Conservation (phyloP, 768 basidiomycete species). For the Paxillus involutus region DNA sequence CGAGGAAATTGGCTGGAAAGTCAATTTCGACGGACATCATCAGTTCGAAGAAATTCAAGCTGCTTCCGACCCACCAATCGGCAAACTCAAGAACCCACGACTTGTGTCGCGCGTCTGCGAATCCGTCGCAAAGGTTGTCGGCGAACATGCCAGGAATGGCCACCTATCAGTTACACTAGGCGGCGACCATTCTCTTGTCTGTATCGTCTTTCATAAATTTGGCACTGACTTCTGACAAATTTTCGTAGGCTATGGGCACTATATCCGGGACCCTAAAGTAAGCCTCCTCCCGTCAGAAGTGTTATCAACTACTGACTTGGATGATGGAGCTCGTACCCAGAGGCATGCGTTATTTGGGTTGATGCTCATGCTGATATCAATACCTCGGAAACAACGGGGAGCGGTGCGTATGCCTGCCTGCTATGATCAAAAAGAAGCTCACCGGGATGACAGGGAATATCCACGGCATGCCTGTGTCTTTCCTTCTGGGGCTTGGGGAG, state of each 20-base stretch:
- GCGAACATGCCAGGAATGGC: slow-evolving; percentile 71
- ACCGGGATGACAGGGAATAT: slow-evolving; percentile 67
- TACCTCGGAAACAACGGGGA: slow-evolving; percentile 76
- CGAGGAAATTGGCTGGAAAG: slow-evolving; percentile 79
- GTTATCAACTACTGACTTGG: slow-evolving; percentile 3
- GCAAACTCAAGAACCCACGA: slow-evolving; percentile 87
- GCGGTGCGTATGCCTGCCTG: slow-evolving; percentile 43
- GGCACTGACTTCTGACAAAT: slow-evolving; percentile 2
- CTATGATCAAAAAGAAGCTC: not conserved
- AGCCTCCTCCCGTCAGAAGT: slow-evolving; percentile 14
- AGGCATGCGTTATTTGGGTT: slow-evolving; percentile 91
- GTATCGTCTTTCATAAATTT: slow-evolving; percentile 25
- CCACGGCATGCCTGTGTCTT: slow-evolving; percentile 97
- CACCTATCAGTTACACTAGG: slow-evolving; percentile 88
- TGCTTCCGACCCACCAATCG: slow-evolving; percentile 74
- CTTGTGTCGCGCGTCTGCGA: slow-evolving; percentile 82
- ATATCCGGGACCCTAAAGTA: slow-evolving; percentile 86
- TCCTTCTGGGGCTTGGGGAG: slow-evolving; percentile 61
- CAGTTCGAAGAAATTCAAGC: slow-evolving; percentile 77
- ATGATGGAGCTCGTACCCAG: slow-evolving; percentile 58
- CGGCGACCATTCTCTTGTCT: slow-evolving; percentile 91
- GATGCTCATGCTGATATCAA: slow-evolving; percentile 99
- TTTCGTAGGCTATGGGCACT: slow-evolving; percentile 80
- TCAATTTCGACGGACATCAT: slow-evolving; percentile 88
- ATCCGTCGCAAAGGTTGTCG: slow-evolving; percentile 77